phyloP scores from a whole-genome alignment of 805 yeast genomes.

The Sugiyamaella boreocaroliniensis region DNA sequence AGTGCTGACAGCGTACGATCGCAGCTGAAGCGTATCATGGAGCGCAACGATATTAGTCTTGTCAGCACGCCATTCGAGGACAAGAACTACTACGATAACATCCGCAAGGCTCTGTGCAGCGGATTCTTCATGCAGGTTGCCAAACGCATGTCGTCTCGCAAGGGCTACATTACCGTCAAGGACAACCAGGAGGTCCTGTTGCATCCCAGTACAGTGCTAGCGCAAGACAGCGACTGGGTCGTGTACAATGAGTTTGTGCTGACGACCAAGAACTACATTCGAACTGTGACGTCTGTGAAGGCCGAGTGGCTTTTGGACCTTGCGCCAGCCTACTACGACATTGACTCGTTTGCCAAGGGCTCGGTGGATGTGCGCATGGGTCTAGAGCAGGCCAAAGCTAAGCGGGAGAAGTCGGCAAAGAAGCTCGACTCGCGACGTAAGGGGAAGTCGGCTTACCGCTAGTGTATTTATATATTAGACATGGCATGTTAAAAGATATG shows the following conservation, averaged over 20 bases:
- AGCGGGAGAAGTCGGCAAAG: conserved; percentile 27
- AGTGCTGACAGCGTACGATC: conserved; percentile 82
- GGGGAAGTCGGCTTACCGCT: not conserved
- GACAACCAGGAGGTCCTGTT: conserved; percentile 93
- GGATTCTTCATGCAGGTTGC: conserved; percentile 99
- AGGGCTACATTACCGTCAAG: conserved; percentile 73
- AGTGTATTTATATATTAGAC: not conserved
- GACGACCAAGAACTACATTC: conserved; percentile 85
- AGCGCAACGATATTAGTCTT: conserved; percentile 65
- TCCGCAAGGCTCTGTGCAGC: conserved; percentile 78
- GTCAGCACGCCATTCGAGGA: conserved; percentile 61
- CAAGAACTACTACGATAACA: conserved; percentile 61
- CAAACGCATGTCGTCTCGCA: conserved; percentile 62
- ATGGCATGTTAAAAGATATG: not conserved
- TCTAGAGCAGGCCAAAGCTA: conserved; percentile 51
- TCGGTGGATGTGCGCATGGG: conserved; percentile 68
- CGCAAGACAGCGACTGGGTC: conserved; percentile 89
- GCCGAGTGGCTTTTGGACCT: conserved; percentile 89
- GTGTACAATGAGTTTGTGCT: conserved; percentile 92
- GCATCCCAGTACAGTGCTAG: conserved; percentile 88
- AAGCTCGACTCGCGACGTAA: not conserved
- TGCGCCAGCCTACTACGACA: conserved; percentile 65
- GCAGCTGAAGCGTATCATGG: conserved; percentile 81
- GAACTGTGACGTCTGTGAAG: conserved; percentile 85
- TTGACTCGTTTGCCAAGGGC: conserved; percentile 57